Percentiles rank a stretch among this genome's conserved stretches.
Conservation (phyloP, 768 basidiomycete species). For the Asterophora parasitica region DNA sequence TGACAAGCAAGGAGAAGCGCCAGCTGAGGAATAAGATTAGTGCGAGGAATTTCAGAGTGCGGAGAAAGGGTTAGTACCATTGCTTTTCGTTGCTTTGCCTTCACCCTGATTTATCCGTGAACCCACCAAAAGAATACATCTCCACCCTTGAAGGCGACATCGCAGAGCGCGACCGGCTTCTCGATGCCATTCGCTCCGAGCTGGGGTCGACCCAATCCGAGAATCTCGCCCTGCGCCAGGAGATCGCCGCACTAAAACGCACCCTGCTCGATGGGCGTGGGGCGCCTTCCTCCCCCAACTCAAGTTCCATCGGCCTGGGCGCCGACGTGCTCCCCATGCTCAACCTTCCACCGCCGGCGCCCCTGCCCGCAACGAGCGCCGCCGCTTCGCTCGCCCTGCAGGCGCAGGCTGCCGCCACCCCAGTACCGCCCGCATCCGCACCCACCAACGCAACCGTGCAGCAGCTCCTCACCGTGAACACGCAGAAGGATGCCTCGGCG, state of each 20-base stretch:
- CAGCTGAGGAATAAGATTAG: constrained; percentile 96
- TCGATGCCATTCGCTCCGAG: constrained; percentile 82
- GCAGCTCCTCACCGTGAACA: constrained; percentile 54
- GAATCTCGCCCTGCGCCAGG: constrained; percentile 77
- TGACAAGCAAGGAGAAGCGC: constrained; percentile 93
- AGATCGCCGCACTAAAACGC: constrained; percentile 70
- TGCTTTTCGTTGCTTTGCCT: constrained; percentile 4
- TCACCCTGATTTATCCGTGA: too few species aligned
- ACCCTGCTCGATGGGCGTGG: constrained; percentile 69
- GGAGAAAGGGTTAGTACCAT: constrained; percentile 70
- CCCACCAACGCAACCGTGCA: constrained; percentile 5
- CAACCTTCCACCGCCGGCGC: constrained; percentile 48
- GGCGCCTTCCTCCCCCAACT: too few species aligned
- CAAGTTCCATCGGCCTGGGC: constrained; percentile 11
- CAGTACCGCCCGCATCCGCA: constrained; percentile 15
- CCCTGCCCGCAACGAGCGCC: constrained; percentile 38
- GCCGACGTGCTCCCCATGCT: constrained; percentile 25
- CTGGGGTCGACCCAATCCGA: constrained; percentile 76
- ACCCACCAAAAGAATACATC: constrained; percentile 71
- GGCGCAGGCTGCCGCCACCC: constrained; percentile 15
- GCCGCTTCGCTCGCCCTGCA: constrained; percentile 27
- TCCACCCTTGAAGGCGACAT: constrained; percentile 91
- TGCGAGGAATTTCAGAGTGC: constrained; percentile 90
- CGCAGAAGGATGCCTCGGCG: constrained; percentile 70
- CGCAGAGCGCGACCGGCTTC: constrained; percentile 84